phyloP scores from a whole-genome alignment of 139 green algal species.

The Microglena sp. region DNA sequence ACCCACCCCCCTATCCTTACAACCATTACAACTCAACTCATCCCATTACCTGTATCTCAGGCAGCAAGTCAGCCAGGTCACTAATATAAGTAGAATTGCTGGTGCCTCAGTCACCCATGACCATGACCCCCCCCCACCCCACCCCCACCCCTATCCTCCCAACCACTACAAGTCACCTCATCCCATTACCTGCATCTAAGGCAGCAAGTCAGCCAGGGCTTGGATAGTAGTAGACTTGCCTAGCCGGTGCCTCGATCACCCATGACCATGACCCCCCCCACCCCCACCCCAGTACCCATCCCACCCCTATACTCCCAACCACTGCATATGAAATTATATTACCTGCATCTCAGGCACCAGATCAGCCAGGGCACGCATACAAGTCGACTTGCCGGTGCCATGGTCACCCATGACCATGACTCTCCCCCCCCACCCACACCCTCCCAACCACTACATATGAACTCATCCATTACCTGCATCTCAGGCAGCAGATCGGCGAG shows the following conservation, averaged over 20 bases:
- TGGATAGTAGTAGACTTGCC: conserved; percentile 74
- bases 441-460: no score
- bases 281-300: no score
- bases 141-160: no score
- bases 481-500: conserved; percentile 76
- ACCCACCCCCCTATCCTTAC: no score
- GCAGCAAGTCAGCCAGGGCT: conserved; percentile 79
- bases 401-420: no score
- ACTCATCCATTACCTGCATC: conserved; percentile 45
- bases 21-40: no score
- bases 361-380: conserved; percentile 71
- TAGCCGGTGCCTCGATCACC: conserved; percentile 79
- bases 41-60: conserved; percentile 65
- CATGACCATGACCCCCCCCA: no score
- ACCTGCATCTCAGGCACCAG: conserved; percentile 83
- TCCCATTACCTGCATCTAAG: conserved; percentile 67
- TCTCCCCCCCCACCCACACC: no score
- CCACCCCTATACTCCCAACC: no score
- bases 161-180: no score
- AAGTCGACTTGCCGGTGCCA: conserved; percentile 75
- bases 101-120: conserved; percentile 82
- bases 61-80: conserved; percentile 76
- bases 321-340: no score
- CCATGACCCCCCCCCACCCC: no score
- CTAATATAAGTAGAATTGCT: conserved; percentile 72